A percentile compares a stretch with the other conserved stretches of the same genome.
phyloP scores from a whole-genome alignment of 2,329 filamentous ascomycete species.

The Penicillium thymicola region DNA sequence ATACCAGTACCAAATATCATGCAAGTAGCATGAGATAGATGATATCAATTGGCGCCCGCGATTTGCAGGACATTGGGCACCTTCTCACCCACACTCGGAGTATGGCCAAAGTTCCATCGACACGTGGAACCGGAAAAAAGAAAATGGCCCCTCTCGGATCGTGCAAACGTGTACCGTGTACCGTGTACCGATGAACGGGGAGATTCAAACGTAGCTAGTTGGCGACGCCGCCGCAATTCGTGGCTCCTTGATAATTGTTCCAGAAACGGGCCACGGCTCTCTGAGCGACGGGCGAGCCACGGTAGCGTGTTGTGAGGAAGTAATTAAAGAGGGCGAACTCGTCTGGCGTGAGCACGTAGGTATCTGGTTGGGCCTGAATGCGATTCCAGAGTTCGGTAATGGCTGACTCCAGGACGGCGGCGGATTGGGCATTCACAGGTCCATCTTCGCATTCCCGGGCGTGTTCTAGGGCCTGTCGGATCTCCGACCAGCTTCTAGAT shows the following conservation, averaged over 20 bases:
- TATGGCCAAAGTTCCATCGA: background rate
- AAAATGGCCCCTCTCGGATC: background rate
- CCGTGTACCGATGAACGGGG: background rate
- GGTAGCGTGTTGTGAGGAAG: conserved; percentile 63
- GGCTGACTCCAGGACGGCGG: conserved; percentile 62
- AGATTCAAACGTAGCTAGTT: conserved; percentile 16
- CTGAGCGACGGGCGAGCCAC: conserved; percentile 50
- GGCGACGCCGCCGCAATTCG: conserved; percentile 24
- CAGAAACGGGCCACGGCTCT: conserved; percentile 57
- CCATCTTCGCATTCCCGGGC: conserved; percentile 71
- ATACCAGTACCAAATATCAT: background rate
- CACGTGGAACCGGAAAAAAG: background rate
- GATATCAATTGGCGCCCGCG: background rate
- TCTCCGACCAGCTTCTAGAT: conserved; percentile 40
- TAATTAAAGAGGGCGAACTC: conserved; percentile 89
- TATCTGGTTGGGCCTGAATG: conserved; percentile 59
- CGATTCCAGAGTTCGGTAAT: conserved; percentile 65
- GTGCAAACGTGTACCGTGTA: background rate
- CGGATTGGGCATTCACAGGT: conserved; percentile 59
- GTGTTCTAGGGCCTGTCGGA: conserved; percentile 69
- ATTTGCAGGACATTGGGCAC: background rate
- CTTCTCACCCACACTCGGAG: background rate
- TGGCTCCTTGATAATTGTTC: conserved; percentile 41
- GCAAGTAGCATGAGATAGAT: background rate
- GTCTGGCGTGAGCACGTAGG: conserved; percentile 71